Evolutionary conservation across 1,284 basidiomycete species (phyloP).

Genomic region (Cystobasidium slooffiae): DNA sequence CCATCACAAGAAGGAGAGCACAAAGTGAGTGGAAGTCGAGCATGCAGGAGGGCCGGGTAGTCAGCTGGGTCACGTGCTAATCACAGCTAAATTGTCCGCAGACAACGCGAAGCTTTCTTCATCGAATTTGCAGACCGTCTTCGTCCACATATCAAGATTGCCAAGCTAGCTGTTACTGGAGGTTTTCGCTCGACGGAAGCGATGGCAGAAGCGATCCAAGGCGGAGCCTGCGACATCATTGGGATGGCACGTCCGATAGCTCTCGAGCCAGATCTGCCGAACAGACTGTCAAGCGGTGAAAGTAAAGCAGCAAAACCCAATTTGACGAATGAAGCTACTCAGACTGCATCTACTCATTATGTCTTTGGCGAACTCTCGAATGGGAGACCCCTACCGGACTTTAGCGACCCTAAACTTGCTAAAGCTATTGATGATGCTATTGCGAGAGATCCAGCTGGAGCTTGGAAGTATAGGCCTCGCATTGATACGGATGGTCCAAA

Average conservation of each 20-base stretch:
- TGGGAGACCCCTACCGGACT: slow-evolving; percentile 30
- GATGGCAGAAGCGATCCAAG: slow-evolving; percentile 58
- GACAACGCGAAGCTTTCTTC: slow-evolving; percentile 59
- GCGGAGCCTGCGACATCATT: slow-evolving; percentile 55
- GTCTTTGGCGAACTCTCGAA: slow-evolving; percentile 25
- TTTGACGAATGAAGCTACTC: slow-evolving; percentile 1
- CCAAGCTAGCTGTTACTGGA: slow-evolving; percentile 61
- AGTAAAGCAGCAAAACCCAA: slow-evolving; percentile 16
- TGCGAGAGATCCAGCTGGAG: slow-evolving; percentile 5
- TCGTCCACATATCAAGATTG: slow-evolving; percentile 55
- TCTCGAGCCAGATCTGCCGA: slow-evolving; percentile 59
- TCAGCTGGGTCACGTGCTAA: background rate
- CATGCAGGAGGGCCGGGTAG: background rate
- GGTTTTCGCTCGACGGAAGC: slow-evolving; percentile 60
- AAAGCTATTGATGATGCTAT: slow-evolving; percentile 35
- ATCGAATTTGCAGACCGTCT: slow-evolving; percentile 60
- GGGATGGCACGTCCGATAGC: slow-evolving; percentile 61
- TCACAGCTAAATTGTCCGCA: slow-evolving; percentile 10
- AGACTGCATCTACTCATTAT: slow-evolving; percentile 29
- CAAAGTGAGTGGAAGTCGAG: slow-evolving; percentile 45
- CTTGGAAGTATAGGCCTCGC: slow-evolving; percentile 16
- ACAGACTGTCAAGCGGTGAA: slow-evolving; percentile 5
- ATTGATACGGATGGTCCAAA: slow-evolving; percentile 21
- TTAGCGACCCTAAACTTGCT: slow-evolving; percentile 29
- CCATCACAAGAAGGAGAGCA: slow-evolving; percentile 56